A percentile compares a stretch with the other conserved stretches of the same genome.
Conservation (phyloP, 345 rosid genomes). For the Populus ilicifolia region DNA sequence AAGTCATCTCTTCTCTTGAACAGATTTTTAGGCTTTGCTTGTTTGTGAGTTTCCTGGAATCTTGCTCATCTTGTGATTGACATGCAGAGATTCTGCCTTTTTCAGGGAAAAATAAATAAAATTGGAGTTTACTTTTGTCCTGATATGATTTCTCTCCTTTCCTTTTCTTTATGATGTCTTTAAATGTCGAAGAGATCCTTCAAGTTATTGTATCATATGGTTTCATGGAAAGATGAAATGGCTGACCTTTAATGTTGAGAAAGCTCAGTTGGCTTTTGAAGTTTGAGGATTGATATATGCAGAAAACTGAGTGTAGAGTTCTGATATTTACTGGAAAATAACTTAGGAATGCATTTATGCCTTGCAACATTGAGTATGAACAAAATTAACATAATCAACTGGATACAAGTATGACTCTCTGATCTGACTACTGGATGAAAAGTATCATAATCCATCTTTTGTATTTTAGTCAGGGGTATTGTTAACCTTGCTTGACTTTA, state of each 20-base stretch:
- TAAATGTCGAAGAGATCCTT: neutral
- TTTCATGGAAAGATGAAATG: neutral
- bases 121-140: neutral
- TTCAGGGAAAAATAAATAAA: neutral
- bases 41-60: neutral
- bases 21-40: neutral
- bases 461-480: neutral
- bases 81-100: neutral
- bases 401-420: too few relatives aligned
- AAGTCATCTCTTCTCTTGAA: neutral
- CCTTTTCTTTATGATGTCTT: neutral
- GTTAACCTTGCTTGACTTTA: neutral
- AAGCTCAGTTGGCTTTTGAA: neutral
- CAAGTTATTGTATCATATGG: neutral
- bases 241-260: neutral
- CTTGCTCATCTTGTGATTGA: neutral
- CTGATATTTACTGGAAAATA: neutral
- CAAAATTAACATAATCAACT: neutral
- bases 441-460: neutral
- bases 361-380: neutral
- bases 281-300: neutral
- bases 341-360: neutral
- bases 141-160: neutral
- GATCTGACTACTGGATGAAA: neutral
- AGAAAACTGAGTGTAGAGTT: neutral